Evolutionary conservation across 345 rosid genomes (phyloP).

Genomic region (Gossypium rotundifolium): DNA sequence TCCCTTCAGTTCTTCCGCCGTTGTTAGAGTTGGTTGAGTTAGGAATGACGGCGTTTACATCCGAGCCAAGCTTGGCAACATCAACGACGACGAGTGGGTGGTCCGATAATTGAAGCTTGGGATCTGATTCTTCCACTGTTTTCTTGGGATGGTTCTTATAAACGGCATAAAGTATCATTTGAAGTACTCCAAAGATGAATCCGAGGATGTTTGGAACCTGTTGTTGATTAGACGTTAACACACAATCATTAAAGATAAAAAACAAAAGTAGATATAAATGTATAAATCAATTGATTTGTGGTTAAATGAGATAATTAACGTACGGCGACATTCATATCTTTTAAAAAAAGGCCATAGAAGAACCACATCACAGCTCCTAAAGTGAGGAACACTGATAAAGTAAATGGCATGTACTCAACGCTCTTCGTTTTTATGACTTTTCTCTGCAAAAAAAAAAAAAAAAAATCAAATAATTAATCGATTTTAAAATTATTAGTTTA

Average conservation of each 20-base stretch:
- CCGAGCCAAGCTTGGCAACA: constrained; percentile 37
- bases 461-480: too few relatives aligned
- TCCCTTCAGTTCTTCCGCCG: constrained; percentile 7
- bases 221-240: neutral
- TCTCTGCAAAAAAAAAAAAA: constrained; percentile 37
- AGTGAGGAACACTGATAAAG: constrained; percentile 73
- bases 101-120: constrained; percentile 39
- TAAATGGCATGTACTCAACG: constrained; percentile 76
- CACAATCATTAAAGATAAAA: neutral
- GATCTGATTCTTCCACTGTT: constrained; percentile 21
- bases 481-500: too few relatives aligned
- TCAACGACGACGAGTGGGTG: constrained; percentile 30
- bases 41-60: constrained; percentile 13
- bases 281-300: neutral
- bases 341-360: constrained; percentile 61
- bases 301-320: constrained; percentile 15
- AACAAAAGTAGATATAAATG: neutral
- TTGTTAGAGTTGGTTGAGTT: too few relatives aligned
- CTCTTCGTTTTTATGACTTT: constrained; percentile 79
- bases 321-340: constrained; percentile 68
- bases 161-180: constrained; percentile 67
- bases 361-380: constrained; percentile 89
- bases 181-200: constrained; percentile 60
- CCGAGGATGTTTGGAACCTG: constrained; percentile 83
- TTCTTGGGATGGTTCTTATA: constrained; percentile 49